Percentiles rank a stretch among this genome's conserved stretches.
Evolutionary conservation across 2,329 filamentous ascomycete genomes (phyloP).

Genomic region (Sporothrix luriei): DNA sequence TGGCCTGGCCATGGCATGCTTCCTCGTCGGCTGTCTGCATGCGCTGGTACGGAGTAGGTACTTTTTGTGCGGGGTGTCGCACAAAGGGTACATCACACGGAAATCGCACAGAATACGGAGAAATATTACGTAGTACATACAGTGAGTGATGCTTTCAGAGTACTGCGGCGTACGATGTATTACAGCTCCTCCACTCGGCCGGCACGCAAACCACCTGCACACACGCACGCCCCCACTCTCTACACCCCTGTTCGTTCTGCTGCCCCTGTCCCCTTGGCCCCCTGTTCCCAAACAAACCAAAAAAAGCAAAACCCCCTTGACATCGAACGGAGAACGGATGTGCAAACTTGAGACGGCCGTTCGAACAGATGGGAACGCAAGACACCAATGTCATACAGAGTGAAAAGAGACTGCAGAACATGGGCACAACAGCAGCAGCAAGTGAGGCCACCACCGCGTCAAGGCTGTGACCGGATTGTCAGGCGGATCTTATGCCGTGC

Average conservation of each 20-base stretch:
- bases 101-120: not conserved
- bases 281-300: constrained; percentile 21
- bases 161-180: no score
- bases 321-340: constrained; percentile 38
- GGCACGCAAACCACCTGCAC: not conserved
- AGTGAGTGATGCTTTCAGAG: no score
- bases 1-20: not conserved
- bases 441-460: constrained; percentile 34
- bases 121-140: no score
- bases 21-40: not conserved
- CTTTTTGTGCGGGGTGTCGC: not conserved
- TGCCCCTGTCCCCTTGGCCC: not conserved
- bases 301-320: constrained; percentile 30
- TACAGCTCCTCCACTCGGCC: not conserved
- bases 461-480: constrained; percentile 53
- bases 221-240: constrained; percentile 16
- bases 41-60: not conserved
- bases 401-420: not conserved
- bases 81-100: constrained; percentile 19
- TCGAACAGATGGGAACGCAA: constrained; percentile 20
- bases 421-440: constrained; percentile 35
- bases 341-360: constrained; percentile 49
- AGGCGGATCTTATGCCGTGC: constrained; percentile 53
- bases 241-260: constrained; percentile 2
- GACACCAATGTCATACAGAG: not conserved